Percentiles rank a stretch among this genome's conserved stretches.
phyloP scores from a whole-genome alignment of 2,329 filamentous ascomycete species.

The Calonectria pseudoreteaudii region DNA sequence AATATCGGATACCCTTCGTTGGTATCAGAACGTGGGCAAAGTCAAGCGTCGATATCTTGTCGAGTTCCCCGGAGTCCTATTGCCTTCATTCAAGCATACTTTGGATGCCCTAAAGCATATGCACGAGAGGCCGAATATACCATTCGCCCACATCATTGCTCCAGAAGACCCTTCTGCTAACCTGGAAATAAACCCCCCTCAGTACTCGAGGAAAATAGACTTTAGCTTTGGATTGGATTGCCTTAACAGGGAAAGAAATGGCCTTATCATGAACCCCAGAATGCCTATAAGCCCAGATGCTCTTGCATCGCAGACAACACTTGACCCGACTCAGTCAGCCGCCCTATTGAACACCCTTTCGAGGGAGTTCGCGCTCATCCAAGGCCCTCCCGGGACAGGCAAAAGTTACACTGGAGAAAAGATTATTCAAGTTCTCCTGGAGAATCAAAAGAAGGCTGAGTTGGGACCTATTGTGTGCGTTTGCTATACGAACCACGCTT shows the following conservation, averaged over 20 bases:
- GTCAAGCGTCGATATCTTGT: background rate
- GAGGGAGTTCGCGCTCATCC: constrained; percentile 68
- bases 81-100: background rate
- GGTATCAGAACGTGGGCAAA: background rate
- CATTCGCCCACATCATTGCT: background rate
- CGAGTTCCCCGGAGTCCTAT: background rate
- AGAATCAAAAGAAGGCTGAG: constrained; percentile 49
- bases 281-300: background rate
- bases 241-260: constrained; percentile 37
- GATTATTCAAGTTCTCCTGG: constrained; percentile 65
- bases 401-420: constrained; percentile 72
- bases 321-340: constrained; percentile 64
- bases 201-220: constrained; percentile 59
- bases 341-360: constrained; percentile 66
- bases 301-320: constrained; percentile 47
- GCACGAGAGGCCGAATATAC: constrained; percentile 12
- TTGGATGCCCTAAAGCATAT: background rate
- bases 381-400: constrained; percentile 77
- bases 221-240: constrained; percentile 63
- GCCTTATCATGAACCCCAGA: constrained; percentile 2
- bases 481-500: constrained; percentile 63
- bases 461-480: constrained; percentile 59
- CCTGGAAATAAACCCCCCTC: constrained; percentile 50
- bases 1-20: background rate
- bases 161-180: background rate